These are phyloP conservation scores for Eutrema heterophyllum DNA, from an alignment of 345 rosid genomes.

Conservation along the genomic window DNA sequence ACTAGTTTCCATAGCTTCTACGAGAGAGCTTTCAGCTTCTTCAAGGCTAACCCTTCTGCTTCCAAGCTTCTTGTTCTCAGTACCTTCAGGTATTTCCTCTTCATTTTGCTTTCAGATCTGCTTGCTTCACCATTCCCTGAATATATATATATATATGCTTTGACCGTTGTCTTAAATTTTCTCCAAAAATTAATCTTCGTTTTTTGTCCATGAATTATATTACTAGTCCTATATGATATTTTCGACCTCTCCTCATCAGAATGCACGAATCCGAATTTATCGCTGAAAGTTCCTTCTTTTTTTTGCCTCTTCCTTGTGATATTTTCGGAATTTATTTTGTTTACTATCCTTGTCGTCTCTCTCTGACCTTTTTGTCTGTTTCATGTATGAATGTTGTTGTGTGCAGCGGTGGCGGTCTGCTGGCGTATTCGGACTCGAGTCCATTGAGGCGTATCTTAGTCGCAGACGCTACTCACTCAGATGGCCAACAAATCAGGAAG, in stretches of 20 bases:
- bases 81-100: conserved; percentile 42
- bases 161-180: not conserved
- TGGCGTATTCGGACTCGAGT: conserved; percentile 43
- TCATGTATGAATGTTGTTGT: not conserved
- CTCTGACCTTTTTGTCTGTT: not conserved
- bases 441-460: conserved; percentile 9
- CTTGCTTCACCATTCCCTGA: no score
- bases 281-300: not conserved
- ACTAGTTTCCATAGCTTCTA: conserved; percentile 40
- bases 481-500: conserved; percentile 29
- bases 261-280: not conserved
- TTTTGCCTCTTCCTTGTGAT: not conserved
- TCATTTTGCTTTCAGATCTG: no score
- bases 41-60: conserved; percentile 41
- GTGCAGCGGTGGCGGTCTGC: conserved; percentile 52
- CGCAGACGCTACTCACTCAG: conserved; percentile 17
- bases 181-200: not conserved
- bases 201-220: no score
- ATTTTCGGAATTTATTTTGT: not conserved
- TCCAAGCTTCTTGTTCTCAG: conserved; percentile 49
- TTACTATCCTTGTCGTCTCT: not conserved
- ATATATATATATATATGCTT: not conserved
- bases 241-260: not conserved
- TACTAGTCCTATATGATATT: not conserved
- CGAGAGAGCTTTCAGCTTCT: conserved; percentile 35